phyloP scores from a whole-genome alignment of 768 basidiomycete species.

The Botryobasidium botryosum region DNA sequence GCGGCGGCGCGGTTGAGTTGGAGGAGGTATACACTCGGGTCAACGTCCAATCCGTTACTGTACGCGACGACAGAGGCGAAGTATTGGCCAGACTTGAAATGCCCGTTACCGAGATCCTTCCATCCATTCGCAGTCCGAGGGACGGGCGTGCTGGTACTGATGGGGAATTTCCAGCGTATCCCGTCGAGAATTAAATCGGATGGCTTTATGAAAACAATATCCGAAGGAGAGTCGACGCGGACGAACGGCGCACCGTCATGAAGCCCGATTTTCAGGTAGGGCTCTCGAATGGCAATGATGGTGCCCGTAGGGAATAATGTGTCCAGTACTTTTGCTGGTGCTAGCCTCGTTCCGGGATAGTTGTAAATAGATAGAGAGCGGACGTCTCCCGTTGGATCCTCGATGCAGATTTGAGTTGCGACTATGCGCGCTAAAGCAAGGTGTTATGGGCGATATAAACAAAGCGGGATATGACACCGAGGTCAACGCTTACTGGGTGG shows the following conservation, averaged over 20 bases:
- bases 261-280: constrained; percentile 5
- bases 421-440: constrained; percentile 5
- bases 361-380: constrained; percentile 3
- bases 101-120: neutral
- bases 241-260: neutral
- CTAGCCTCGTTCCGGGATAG: constrained; percentile 3
- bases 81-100: neutral
- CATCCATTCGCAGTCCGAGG: neutral
- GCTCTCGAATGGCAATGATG: constrained; percentile 13
- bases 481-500: too few relatives aligned
- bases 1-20: constrained; percentile 19
- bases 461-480: too few relatives aligned
- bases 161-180: neutral
- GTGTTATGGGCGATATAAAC: too few relatives aligned
- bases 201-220: constrained; percentile 4
- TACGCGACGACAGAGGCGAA: too few relatives aligned
- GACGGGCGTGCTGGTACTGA: neutral
- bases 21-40: constrained; percentile 8
- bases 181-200: constrained; percentile 1
- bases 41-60: constrained; percentile 4
- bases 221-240: constrained; percentile 12
- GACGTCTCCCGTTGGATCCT: constrained; percentile 5
- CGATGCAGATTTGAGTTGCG: constrained; percentile 2
- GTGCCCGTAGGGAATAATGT: constrained; percentile 12
- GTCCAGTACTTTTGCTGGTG: constrained; percentile 9